Evolutionary conservation across 129 eudicot genomes (phyloP).

Genomic region (Saussurea involucrata): DNA sequence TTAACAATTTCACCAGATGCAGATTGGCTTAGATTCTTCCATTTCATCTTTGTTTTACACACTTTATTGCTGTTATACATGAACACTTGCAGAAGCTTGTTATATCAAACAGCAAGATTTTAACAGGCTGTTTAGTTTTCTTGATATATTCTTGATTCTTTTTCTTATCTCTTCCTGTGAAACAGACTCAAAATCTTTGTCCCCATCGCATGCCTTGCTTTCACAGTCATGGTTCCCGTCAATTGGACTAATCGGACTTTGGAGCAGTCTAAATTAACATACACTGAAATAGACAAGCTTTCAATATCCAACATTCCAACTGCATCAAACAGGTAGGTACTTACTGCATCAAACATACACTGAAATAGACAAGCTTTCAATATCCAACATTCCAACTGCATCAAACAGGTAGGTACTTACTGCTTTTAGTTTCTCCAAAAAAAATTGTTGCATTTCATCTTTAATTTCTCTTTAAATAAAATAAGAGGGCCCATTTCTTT

Average conservation of each 20-base stretch:
- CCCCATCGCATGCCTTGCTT: constrained; percentile 68
- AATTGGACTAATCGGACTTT: constrained; percentile 66
- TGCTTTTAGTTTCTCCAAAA: not conserved
- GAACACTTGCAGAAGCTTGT: not conserved
- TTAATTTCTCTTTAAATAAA: not conserved
- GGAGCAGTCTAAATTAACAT: constrained; percentile 48
- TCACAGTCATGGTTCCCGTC: constrained; percentile 67
- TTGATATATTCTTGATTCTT: not conserved
- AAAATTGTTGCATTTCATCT: not conserved
- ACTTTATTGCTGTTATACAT: not conserved
- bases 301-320: constrained; percentile 74
- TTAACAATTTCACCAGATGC: not conserved
- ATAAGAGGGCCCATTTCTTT: too few species aligned
- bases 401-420: constrained; percentile 59
- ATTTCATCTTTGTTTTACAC: not conserved
- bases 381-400: constrained; percentile 68
- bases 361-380: constrained; percentile 76
- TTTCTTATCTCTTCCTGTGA: not conserved
- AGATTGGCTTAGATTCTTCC: not conserved
- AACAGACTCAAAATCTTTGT: constrained; percentile 77
- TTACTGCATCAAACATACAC: too few species aligned
- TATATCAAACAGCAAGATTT: not conserved
- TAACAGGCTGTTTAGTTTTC: not conserved
- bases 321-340: constrained; percentile 67
- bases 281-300: constrained; percentile 71